Conservation (phyloP, 225 moss, liverwort and hornwort genomes). For the Neckera pumila region DNA sequence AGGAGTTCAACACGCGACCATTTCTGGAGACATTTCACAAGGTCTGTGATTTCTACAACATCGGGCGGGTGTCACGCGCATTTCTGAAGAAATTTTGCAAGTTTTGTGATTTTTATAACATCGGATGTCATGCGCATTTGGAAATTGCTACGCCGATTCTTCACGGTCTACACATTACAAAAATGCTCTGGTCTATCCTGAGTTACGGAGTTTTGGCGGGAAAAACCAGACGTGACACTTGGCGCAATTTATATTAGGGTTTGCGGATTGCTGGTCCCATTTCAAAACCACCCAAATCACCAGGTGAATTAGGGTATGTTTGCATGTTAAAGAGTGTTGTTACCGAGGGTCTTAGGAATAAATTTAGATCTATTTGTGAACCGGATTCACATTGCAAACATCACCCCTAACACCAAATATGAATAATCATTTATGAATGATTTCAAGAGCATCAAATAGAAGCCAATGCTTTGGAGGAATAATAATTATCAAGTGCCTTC, state of each 20-base stretch:
- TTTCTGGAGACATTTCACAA: not conserved
- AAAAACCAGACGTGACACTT: not conserved
- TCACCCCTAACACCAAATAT: too few relatives aligned
- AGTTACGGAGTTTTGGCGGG: not conserved
- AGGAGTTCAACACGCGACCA: not conserved
- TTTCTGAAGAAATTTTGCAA: not conserved
- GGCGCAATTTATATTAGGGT: not conserved
- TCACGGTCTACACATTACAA: too few relatives aligned
- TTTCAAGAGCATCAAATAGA: not conserved
- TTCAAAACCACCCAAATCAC: not conserved
- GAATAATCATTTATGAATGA: not conserved
- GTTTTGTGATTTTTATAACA: not conserved
- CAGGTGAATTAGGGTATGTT: too few relatives aligned
- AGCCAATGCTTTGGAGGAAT: accelerated
- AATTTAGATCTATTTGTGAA: too few relatives aligned
- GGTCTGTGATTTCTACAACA: not conserved
- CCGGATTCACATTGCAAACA: too few relatives aligned
- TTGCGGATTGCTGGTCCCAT: not conserved
- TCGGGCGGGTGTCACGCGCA: not conserved
- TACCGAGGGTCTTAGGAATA: too few relatives aligned
- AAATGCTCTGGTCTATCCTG: not conserved
- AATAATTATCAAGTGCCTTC: not conserved
- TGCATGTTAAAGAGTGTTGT: too few relatives aligned
- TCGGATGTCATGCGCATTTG: not conserved
- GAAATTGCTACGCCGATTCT: not conserved